phyloP scores from a whole-genome alignment of 139 green algal species.

The Chlorella sorokiniana region DNA sequence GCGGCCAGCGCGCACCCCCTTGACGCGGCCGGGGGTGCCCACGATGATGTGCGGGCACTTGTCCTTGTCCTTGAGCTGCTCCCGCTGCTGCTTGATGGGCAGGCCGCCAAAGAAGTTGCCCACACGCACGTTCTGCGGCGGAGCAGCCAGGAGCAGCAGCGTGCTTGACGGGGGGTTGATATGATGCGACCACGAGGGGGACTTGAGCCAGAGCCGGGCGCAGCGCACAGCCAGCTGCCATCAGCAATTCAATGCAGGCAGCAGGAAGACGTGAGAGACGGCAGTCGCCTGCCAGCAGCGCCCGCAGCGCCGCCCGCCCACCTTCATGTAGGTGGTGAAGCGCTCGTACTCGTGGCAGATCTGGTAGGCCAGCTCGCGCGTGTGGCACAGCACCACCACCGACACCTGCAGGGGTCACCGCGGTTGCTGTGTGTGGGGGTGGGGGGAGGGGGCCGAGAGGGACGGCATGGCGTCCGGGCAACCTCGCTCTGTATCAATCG shows the following conservation, averaged over 20 bases:
- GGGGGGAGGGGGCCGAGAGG: neutral
- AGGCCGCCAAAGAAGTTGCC: constrained; percentile 96
- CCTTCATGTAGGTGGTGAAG: constrained; percentile 86
- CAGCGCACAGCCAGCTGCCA: neutral
- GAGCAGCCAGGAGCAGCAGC: neutral
- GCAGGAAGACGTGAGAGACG: too few relatives aligned
- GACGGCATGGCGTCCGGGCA: too few relatives aligned
- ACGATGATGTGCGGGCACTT: constrained; percentile 92
- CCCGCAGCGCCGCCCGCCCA: neutral
- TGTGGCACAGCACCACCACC: constrained; percentile 96
- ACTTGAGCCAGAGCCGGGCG: neutral
- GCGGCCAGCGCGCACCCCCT: constrained; percentile 70
- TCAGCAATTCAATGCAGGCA: too few relatives aligned
- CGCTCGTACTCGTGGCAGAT: constrained; percentile 98
- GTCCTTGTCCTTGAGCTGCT: constrained; percentile 83
- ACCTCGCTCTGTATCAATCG: too few relatives aligned
- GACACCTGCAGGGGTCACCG: constrained; percentile 50
- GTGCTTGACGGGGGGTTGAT: neutral
- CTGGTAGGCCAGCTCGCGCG: constrained; percentile 98
- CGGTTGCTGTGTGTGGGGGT: neutral
- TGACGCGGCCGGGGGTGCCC: constrained; percentile 96
- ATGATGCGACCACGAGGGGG: neutral
- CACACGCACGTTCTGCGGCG: constrained; percentile 74
- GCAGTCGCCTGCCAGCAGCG: too few relatives aligned
- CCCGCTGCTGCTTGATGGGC: constrained; percentile 78